Conservation (phyloP, 2,329 filamentous ascomycete genomes). For the Thyridium curvatum region DNA sequence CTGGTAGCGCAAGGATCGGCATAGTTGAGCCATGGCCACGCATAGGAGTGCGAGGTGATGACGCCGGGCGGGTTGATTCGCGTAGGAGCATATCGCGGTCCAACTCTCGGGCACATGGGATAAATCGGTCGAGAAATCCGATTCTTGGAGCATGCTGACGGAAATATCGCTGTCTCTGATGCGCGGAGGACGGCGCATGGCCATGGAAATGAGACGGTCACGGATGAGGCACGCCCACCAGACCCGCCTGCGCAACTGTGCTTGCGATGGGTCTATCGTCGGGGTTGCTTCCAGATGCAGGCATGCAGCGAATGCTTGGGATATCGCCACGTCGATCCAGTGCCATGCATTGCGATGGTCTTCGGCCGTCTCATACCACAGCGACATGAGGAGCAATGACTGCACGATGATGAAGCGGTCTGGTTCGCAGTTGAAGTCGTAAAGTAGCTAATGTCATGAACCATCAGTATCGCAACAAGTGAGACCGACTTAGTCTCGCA, state of each 20-base stretch:
- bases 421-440: slow-evolving; percentile 26
- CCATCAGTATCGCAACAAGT: slow-evolving; percentile 15
- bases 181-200: slow-evolving; percentile 5
- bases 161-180: slow-evolving; percentile 35
- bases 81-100: too few relatives aligned
- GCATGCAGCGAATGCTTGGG: slow-evolving; percentile 60
- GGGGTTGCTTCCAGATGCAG: slow-evolving; percentile 59
- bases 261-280: slow-evolving; percentile 49
- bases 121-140: too few relatives aligned
- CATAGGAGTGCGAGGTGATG: too few relatives aligned
- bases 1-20: too few relatives aligned
- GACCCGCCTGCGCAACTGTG: slow-evolving; percentile 54
- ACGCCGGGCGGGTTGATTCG: too few relatives aligned
- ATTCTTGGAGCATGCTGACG: slow-evolving; percentile 50
- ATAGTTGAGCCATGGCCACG: too few relatives aligned
- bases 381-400: slow-evolving; percentile 31
- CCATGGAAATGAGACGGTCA: slow-evolving; percentile 4
- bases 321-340: slow-evolving; percentile 37
- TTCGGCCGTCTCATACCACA: slow-evolving; percentile 32
- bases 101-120: too few relatives aligned
- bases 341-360: slow-evolving; percentile 36
- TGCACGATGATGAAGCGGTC: slow-evolving; percentile 34
- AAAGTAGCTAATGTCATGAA: slow-evolving; percentile 10
- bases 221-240: slow-evolving; percentile 6
- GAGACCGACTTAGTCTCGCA: slow-evolving; percentile 24